Evolutionary conservation across 208 protist species (phyloP).

Genomic region (Porcisia deanei): DNA sequence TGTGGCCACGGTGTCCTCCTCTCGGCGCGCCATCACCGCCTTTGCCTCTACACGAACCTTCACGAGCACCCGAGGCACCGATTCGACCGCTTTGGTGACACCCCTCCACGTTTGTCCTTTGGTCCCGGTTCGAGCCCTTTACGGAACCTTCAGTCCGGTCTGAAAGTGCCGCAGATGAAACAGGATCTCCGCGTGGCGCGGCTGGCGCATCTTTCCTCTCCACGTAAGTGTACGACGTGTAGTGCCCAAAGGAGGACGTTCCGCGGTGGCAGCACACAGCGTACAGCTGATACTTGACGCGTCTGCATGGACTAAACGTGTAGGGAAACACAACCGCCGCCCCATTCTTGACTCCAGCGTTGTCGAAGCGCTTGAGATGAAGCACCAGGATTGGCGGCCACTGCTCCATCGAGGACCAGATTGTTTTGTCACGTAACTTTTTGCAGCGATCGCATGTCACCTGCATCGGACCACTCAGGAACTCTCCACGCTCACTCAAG

Average conservation of each 20-base stretch:
- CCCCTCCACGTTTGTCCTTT: too few relatives aligned
- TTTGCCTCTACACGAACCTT: not conserved
- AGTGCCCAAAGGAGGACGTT: slow-evolving; percentile 70
- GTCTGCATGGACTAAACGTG: slow-evolving; percentile 38
- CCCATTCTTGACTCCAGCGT: slow-evolving; percentile 58
- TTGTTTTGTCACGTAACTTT: slow-evolving; percentile 48
- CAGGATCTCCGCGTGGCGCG: not conserved
- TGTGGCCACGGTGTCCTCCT: not conserved
- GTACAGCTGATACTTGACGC: slow-evolving; percentile 65
- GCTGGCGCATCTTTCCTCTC: slow-evolving; percentile 14
- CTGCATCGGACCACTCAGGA: slow-evolving; percentile 55
- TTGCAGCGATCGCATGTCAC: slow-evolving; percentile 71
- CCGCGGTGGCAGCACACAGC: slow-evolving; percentile 79
- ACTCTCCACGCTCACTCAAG: slow-evolving; percentile 51
- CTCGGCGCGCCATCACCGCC: not conserved
- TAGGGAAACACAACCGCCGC: slow-evolving; percentile 58
- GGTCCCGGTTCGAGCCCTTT: not conserved
- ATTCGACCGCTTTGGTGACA: too few relatives aligned
- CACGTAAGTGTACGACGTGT: slow-evolving; percentile 75
- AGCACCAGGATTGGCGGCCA: slow-evolving; percentile 79
- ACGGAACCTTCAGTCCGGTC: not conserved
- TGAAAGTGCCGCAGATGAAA: not conserved
- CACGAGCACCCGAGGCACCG: not conserved
- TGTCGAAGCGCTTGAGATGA: slow-evolving; percentile 84
- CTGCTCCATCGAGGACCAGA: slow-evolving; percentile 39